Percentiles rank a stretch among this genome's conserved stretches.
These are phyloP conservation scores for Trichoderma sp. DNA, from an alignment of 2,329 filamentous ascomycete genomes.

Conservation along the genomic window DNA sequence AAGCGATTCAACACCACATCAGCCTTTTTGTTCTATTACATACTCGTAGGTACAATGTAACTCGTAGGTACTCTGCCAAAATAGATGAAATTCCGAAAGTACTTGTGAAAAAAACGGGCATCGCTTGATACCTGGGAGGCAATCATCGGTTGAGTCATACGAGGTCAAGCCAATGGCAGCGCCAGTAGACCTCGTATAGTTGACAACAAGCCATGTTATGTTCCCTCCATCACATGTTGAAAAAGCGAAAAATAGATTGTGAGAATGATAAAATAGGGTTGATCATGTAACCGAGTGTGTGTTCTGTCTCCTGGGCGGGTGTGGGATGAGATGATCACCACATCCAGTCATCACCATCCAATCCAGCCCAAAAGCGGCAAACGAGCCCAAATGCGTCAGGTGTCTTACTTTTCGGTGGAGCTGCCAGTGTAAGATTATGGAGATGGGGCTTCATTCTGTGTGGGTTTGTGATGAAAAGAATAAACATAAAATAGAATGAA, in stretches of 20 bases:
- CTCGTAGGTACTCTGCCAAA: background rate
- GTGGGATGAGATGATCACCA: conserved; percentile 8
- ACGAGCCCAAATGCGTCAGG: background rate
- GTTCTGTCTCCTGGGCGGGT: background rate
- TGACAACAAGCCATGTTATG: background rate
- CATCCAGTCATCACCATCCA: conserved; percentile 3
- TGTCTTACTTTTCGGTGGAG: conserved; percentile 6
- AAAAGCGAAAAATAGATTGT: background rate
- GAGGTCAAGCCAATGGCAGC: background rate
- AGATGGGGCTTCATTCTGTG: background rate
- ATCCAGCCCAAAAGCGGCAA: background rate
- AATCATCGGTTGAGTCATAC: background rate
- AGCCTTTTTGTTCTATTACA: background rate
- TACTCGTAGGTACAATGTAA: background rate
- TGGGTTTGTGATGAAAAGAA: background rate
- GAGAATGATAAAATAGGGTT: background rate
- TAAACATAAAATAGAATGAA: background rate
- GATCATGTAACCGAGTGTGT: background rate
- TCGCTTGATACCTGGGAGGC: background rate
- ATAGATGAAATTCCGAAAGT: background rate
- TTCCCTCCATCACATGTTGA: background rate
- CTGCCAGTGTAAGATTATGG: background rate
- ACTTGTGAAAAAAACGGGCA: background rate
- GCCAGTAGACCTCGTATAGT: background rate
- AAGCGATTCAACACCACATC: background rate